Percentiles rank a stretch among this genome's conserved stretches.
Evolutionary conservation across 306 rosid genomes (phyloP).

Genomic region (Glycine latifolia): DNA sequence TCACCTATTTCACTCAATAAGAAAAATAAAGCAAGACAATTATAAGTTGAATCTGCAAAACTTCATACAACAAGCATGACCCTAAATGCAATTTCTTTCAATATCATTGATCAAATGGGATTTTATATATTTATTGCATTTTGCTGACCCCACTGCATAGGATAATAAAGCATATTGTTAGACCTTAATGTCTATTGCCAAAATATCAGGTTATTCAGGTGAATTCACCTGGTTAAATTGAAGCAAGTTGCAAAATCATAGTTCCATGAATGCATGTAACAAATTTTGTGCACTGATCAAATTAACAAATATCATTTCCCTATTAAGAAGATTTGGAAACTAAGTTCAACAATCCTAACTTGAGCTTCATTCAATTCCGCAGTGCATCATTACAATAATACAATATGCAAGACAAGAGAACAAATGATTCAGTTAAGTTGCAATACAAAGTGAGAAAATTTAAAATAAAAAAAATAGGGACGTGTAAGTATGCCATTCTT

Average conservation of each 20-base stretch:
- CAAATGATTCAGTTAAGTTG: background rate
- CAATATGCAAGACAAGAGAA: background rate
- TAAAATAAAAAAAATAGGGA: background rate
- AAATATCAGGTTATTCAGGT: too few species aligned
- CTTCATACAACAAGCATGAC: background rate
- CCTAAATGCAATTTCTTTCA: background rate
- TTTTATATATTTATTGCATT: constrained; percentile 2
- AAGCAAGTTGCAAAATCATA: constrained; percentile 13
- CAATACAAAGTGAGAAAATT: constrained; percentile 12
- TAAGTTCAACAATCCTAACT: constrained; percentile 6
- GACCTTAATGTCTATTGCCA: background rate
- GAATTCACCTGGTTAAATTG: background rate
- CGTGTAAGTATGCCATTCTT: background rate
- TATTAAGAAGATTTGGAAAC: background rate
- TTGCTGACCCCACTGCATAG: background rate
- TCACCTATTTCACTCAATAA: constrained; percentile 2
- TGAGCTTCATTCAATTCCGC: constrained; percentile 7
- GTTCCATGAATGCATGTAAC: background rate
- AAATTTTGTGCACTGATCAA: background rate
- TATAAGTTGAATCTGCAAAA: background rate
- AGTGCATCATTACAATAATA: background rate
- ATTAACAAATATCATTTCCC: background rate
- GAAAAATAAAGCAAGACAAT: constrained; percentile 17
- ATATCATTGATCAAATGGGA: background rate
- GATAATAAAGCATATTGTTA: background rate